Percentiles rank a stretch among this genome's conserved stretches.
Evolutionary conservation across 2,329 filamentous ascomycete genomes (phyloP).

Genomic region (Dactylonectria macrodidyma): DNA sequence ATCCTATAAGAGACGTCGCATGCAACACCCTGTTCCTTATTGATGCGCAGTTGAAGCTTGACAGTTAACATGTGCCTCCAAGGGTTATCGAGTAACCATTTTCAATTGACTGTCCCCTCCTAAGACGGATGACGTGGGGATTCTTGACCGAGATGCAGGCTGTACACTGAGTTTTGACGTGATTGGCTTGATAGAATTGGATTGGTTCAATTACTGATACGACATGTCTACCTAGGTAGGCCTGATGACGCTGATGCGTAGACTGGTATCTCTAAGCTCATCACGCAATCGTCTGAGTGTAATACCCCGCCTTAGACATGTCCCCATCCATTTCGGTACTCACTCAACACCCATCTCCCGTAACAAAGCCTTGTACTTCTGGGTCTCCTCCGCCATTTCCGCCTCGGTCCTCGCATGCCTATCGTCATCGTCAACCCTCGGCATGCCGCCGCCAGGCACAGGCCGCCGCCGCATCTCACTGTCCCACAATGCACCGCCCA

Average conservation of each 20-base stretch:
- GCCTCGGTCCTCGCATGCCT: conserved; percentile 77
- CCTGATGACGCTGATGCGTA: not conserved
- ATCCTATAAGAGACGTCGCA: not conserved
- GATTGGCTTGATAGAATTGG: not conserved
- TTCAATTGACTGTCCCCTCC: not conserved
- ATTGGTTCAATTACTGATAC: no score
- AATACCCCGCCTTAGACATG: conserved; percentile 9
- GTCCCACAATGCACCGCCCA: conserved; percentile 80
- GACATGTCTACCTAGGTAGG: not conserved
- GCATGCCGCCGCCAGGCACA: conserved; percentile 71
- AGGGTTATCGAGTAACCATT: not conserved
- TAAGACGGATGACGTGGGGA: no score
- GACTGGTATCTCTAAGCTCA: not conserved
- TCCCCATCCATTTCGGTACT: not conserved
- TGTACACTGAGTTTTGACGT: not conserved
- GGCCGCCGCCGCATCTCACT: conserved; percentile 57
- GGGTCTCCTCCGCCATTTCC: conserved; percentile 87
- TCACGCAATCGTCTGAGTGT: conserved; percentile 16
- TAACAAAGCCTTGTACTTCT: conserved; percentile 71
- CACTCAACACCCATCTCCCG: conserved; percentile 56
- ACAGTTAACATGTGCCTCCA: conserved; percentile 15
- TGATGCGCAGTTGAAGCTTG: not conserved
- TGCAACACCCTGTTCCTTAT: not conserved
- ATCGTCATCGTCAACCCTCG: conserved; percentile 79
- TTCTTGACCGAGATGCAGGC: not conserved